Base-by-base conservation (phyloP, 1,284 basidiomycete genomes). In the Leccinum brunneo-olivaceum region DNA sequence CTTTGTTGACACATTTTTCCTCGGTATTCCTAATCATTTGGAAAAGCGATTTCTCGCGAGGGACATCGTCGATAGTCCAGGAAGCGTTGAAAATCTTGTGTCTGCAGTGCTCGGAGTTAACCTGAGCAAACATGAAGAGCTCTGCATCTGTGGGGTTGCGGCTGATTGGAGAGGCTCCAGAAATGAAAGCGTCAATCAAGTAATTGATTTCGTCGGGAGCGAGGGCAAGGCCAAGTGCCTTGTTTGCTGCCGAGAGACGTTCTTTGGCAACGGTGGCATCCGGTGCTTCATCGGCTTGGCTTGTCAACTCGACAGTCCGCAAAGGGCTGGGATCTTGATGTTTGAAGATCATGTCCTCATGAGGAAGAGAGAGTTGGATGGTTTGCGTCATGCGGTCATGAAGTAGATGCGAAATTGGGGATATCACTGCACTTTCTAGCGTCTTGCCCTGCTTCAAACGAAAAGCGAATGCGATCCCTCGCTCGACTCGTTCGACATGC, bases 51-150 rank as follows among this genome's bases (percentile, higher is more conserved):
- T 75, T 72, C 49, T 86, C 78, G 60, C 81, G 74, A n/a, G 70
- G 58, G 29, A 72, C 57, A 5, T 75, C 84, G 58, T 96, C 88
- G 53, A 97, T 81, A 18, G 83, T 89, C 96, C 96, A 99, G 32
- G 87, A 78, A 0, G 96, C 94, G 62, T 99, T 99, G 74, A 98
- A 99, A 55, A 98, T 98, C 70, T 99, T 99, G 76, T 99, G 96
- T 36, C 96, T 79, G 66, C 96, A 99, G 65, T 98, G 96, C 68
- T 99, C 96, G 32, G 94, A 98, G 71, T 99, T 99, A 64, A 99
- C 95, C 64, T 99, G 96, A 14, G 96, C 95, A 63, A 98, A 99
- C 95, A 98, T 98, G 77, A 98, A 98, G 15, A 99, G 76, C 64
- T 99, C 96, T 11, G 96, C 94, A 57, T 98, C 95, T 38, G 91